A percentile compares a stretch with the other conserved stretches of the same genome.
Conservation (phyloP, 306 rosid genomes). For the Oxytropis ochrocephala region DNA sequence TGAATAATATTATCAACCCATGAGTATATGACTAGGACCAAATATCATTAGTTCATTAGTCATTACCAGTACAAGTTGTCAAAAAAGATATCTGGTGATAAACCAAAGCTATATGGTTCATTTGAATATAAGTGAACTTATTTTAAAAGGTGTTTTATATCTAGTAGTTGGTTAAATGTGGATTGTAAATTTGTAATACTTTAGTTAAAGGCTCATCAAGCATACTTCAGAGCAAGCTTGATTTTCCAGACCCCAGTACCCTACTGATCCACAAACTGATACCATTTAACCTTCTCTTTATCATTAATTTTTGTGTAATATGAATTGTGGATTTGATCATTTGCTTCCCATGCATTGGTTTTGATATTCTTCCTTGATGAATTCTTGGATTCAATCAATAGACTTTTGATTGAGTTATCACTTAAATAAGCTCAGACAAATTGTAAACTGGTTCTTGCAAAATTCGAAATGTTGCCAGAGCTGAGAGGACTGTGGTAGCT, state of each 20-base stretch:
- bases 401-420: constrained; percentile 84
- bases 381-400: constrained; percentile 53
- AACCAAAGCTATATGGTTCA: no score
- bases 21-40: no score
- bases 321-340: constrained; percentile 32
- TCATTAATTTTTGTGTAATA: constrained; percentile 35
- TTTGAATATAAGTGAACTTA: no score
- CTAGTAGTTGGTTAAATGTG: no score
- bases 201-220: constrained; percentile 40
- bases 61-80: no score
- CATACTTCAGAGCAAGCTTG: constrained; percentile 63
- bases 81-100: no score
- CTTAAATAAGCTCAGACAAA: constrained; percentile 82
- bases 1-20: no score
- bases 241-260: constrained; percentile 87
- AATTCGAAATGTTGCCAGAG: constrained; percentile 77
- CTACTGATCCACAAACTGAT: constrained; percentile 57
- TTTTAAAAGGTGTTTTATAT: no score
- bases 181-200: no score
- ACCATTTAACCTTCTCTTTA: constrained; percentile 61
- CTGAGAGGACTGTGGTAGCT: constrained; percentile 68
- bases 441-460: constrained; percentile 90
- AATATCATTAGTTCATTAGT: no score
- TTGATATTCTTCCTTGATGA: constrained; percentile 50
- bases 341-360: constrained; percentile 58